Percentiles rank a stretch among this genome's conserved stretches.
These are phyloP conservation scores for Phytophthora chlamydospora DNA, from an alignment of 352 stramenopile genomes.

Conservation along the genomic window DNA sequence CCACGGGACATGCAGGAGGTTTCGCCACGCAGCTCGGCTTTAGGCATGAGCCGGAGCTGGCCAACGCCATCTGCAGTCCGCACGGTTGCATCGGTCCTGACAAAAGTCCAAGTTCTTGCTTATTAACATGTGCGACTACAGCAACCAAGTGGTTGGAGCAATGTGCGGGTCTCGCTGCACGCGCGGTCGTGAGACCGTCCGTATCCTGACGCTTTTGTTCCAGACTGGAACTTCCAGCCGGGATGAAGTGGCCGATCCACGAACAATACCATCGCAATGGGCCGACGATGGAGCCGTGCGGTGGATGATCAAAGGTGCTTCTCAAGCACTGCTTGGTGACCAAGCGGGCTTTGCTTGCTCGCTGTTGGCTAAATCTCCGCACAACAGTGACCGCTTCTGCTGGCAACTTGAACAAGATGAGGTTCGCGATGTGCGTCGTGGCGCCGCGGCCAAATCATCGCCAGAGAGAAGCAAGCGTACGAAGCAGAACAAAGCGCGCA, in stretches of 20 bases:
- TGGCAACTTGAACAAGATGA: slow-evolving; percentile 19
- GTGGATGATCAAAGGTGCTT: slow-evolving; percentile 1
- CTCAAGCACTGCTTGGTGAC: not conserved
- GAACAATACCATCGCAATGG: too few species aligned
- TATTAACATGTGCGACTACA: slow-evolving; percentile 9
- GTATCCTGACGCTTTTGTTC: slow-evolving; percentile 9
- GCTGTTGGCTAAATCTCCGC: too few species aligned
- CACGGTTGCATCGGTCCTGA: slow-evolving; percentile 11
- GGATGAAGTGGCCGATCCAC: too few species aligned
- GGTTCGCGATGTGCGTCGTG: slow-evolving; percentile 21
- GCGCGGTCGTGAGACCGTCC: slow-evolving; percentile 18
- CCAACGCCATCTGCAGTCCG: slow-evolving; percentile 1
- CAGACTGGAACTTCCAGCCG: too few species aligned
- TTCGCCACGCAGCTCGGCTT: slow-evolving; percentile 5
- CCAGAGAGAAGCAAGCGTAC: slow-evolving; percentile 19
- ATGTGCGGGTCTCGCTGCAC: slow-evolving; percentile 8
- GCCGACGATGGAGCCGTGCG: too few species aligned
- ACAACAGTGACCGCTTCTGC: not conserved
- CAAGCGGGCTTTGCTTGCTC: slow-evolving; percentile 5
- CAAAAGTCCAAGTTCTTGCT: slow-evolving; percentile 2
- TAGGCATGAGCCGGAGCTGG: not conserved
- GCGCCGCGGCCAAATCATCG: slow-evolving; percentile 13
- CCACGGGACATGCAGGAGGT: not conserved
- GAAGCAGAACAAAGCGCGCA: slow-evolving; percentile 6
- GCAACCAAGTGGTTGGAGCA: slow-evolving; percentile 17